phyloP scores from a whole-genome alignment of 176 grass and related monocot genomes.

The Triticum monococcum region DNA sequence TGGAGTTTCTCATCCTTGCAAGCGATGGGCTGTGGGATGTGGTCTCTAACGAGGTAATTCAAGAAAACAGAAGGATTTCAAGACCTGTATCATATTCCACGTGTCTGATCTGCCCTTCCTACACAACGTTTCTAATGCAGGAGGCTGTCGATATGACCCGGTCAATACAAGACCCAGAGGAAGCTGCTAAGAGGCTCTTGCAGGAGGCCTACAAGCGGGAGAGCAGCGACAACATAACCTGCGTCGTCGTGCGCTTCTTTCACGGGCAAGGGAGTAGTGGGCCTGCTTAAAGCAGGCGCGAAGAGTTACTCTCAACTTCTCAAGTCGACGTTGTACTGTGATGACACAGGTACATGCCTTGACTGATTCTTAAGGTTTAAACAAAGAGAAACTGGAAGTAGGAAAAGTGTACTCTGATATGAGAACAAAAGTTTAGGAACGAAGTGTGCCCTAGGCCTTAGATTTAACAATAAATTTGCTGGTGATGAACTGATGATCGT shows the following conservation, averaged over 20 bases:
- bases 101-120: background rate
- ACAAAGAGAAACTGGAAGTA: slow-evolving; percentile 18
- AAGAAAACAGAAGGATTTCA: background rate
- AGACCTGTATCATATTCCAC: background rate
- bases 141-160: slow-evolving; percentile 54
- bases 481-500: background rate
- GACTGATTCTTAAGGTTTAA: slow-evolving; percentile 24
- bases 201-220: slow-evolving; percentile 60
- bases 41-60: slow-evolving; percentile 55
- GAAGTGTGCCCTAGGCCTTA: slow-evolving; percentile 18
- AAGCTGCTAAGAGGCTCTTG: slow-evolving; percentile 61
- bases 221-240: slow-evolving; percentile 66
- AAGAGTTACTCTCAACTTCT: background rate
- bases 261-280: slow-evolving; percentile 41
- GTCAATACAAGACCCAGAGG: slow-evolving; percentile 55
- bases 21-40: slow-evolving; percentile 69
- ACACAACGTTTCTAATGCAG: slow-evolving; percentile 10
- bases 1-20: slow-evolving; percentile 63
- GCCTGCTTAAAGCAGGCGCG: slow-evolving; percentile 15
- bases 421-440: background rate
- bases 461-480: slow-evolving; percentile 40
- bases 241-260: slow-evolving; percentile 54
- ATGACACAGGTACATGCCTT: slow-evolving; percentile 23
- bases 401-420: slow-evolving; percentile 26
- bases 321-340: background rate